Conservation (phyloP, 2,329 filamentous ascomycete genomes). For the Huntiella moniliformis region DNA sequence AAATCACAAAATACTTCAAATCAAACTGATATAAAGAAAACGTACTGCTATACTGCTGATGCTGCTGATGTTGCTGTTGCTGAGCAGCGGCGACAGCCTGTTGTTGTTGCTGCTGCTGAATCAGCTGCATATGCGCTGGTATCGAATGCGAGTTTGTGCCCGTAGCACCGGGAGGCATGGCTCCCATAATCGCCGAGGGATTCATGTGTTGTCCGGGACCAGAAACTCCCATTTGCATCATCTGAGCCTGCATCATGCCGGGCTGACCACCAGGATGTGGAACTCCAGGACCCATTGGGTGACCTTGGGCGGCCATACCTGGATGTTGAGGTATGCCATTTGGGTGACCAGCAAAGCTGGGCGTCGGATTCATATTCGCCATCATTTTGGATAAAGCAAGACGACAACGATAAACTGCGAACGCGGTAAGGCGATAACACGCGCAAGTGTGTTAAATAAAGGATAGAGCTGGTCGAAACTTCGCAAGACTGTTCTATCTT, state of each 20-base stretch:
- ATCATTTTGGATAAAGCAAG: conserved; percentile 34
- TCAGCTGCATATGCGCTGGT: conserved; percentile 42
- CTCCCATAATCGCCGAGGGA: conserved; percentile 53
- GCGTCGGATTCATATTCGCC: conserved; percentile 38
- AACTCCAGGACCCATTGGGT: conserved; percentile 44
- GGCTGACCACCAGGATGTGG: conserved; percentile 50
- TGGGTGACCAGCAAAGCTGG: conserved; percentile 47
- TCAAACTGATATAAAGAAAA: neutral
- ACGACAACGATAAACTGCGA: too few species aligned
- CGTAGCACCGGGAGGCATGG: conserved; percentile 49
- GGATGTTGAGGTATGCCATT: conserved; percentile 53
- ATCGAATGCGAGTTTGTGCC: conserved; percentile 50
- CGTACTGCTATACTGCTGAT: conserved; percentile 8
- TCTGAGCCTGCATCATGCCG: conserved; percentile 46
- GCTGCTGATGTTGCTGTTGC: conserved; percentile 18
- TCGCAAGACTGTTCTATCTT: too few species aligned
- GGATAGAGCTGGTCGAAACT: too few species aligned
- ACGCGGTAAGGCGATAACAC: too few species aligned
- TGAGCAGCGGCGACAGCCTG: neutral
- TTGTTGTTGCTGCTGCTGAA: conserved; percentile 30
- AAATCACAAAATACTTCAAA: too few species aligned
- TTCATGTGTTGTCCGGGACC: conserved; percentile 50
- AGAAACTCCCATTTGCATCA: conserved; percentile 53
- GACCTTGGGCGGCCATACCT: conserved; percentile 37
- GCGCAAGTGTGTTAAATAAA: too few species aligned